A percentile compares a stretch with the other conserved stretches of the same genome.
Evolutionary conservation across 371 early-diverging fungal species (phyloP).

Genomic region (Smittium mucronatum): DNA sequence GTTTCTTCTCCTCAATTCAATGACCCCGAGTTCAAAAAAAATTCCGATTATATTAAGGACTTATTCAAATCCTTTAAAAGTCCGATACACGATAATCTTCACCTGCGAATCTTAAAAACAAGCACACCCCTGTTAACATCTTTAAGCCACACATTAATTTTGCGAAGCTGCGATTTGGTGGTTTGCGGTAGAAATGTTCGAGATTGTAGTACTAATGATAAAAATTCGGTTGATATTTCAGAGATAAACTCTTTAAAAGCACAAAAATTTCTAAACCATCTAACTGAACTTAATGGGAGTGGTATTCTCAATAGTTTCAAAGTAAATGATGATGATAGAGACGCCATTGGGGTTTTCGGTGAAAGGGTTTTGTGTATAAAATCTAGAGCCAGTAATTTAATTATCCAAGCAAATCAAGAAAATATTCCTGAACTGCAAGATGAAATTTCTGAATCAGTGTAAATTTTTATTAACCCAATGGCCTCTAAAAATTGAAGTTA

Average conservation of each 20-base stretch:
- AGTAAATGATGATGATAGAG: neutral
- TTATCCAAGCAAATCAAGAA: neutral
- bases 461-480: no score
- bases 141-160: slow-evolving; percentile 2
- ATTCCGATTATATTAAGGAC: no score
- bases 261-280: neutral
- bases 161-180: slow-evolving; percentile 6
- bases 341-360: neutral
- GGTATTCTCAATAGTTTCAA: neutral
- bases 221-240: neutral
- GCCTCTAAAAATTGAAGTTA: no score
- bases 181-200: slow-evolving; percentile 7
- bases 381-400: neutral
- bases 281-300: neutral
- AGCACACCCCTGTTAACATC: neutral
- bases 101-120: neutral
- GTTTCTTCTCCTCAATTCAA: no score
- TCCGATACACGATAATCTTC: neutral
- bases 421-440: no score
- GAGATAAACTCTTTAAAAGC: neutral
- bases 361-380: neutral
- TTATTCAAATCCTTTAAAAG: neutral
- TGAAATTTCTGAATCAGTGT: no score
- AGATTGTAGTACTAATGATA: neutral
- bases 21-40: no score